Evolutionary conservation across 306 rosid genomes (phyloP), one percentile per base, ranked within the genome.

Genomic region (Lathyrus oleraceus): DNA sequence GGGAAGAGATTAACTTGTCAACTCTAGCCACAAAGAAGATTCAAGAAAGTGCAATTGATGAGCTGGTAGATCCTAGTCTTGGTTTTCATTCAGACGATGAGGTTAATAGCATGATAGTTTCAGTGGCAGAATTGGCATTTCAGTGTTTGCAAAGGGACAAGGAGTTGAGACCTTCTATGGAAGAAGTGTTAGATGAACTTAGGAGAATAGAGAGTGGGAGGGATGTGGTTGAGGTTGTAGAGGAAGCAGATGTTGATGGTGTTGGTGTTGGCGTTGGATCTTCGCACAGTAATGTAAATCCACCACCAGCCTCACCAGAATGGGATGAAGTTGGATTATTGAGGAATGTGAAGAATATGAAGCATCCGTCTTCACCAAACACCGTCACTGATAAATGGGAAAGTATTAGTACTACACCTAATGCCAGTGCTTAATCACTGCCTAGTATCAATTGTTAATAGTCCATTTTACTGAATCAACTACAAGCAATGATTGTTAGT

Each of bases 161-260:
- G 83, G 90, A 89, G 1, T 56, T 76, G 66, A 87, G 97, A 62
- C 96, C 97, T 64, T 66, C 87, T n/a, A 92, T 92, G 95, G 82
- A 77, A 16, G 89, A 87, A 67, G 88, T 86, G 0, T 73, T 86
- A 69, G 81, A 82, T 67, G 85, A 62, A 9, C 73, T 89, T 59
- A 79, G n/a, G 78, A 80, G 61, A n/a, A 91, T 87, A 54, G 81
- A 76, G 49, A 74, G 75, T 67, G 74, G 85, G 15, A 79, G 49
- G 8, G 80, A 79, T 21, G 68, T 45, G 27, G 28, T 60, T 20
- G 69, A 43, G 52, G 19, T 61, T 73, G 32, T 27, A 74, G 79
- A 68, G n/a, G 72, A 21, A 23, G 73, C 5, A n/a, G n/a, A 42
- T 70, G 75, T 42, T 40, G 38, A 72, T 19, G 65, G 42, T 43